Percentiles rank a stretch among this genome's conserved stretches.
Conservation (phyloP, 1,139 yeast species). For the Blastobotrys buckinghamii region DNA sequence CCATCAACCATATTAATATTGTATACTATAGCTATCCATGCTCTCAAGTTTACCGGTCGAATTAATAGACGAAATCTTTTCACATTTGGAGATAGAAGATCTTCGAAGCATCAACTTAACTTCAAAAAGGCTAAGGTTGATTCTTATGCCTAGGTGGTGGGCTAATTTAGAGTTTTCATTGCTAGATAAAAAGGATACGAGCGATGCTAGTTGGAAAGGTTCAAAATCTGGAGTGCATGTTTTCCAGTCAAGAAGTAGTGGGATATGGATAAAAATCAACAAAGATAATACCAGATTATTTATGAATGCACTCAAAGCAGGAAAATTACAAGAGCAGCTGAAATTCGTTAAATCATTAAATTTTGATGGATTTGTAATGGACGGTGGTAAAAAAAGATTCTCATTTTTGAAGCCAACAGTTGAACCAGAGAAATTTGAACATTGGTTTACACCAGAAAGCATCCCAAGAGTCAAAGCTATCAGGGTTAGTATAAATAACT, state of each 20-base stretch:
- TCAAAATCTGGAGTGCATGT: conserved; percentile 3
- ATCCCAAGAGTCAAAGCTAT: conserved; percentile 3
- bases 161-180: conserved; percentile 6
- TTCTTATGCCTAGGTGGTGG: conserved; percentile 8
- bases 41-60: conserved; percentile 6
- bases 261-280: conserved; percentile 7
- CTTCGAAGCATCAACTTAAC: conserved; percentile 2
- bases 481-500: not conserved
- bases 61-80: conserved; percentile 1
- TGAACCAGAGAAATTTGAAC: not conserved
- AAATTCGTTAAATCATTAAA: conserved; percentile 4
- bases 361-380: conserved; percentile 6
- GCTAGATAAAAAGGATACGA: not conserved
- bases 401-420: not conserved
- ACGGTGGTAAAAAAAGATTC: not conserved
- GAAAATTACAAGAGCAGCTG: conserved; percentile 3
- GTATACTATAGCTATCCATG: too few relatives aligned
- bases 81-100: not conserved
- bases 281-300: not conserved
- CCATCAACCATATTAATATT: too few relatives aligned
- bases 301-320: not conserved
- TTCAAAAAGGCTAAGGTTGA: conserved; percentile 4
- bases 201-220: not conserved
- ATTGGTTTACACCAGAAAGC: not conserved
- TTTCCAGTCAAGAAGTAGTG: not conserved